These are phyloP conservation scores for Areca catechu DNA, from an alignment of 176 grass and related monocot genomes.

Conservation along the genomic window DNA sequence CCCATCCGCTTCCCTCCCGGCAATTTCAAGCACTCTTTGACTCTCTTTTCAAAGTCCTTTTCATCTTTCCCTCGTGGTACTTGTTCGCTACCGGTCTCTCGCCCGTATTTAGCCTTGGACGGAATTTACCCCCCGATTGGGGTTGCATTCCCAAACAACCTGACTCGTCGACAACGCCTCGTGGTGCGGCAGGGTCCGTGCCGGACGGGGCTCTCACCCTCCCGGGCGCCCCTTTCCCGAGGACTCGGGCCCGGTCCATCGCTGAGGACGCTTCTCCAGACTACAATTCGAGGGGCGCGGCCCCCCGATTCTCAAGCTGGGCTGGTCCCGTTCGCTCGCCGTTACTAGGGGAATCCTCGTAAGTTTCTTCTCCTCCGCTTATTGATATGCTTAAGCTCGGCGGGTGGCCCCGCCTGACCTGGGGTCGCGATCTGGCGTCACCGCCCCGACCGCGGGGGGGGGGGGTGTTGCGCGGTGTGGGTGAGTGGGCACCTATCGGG, in stretches of 20 bases:
- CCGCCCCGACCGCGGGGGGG: too few species aligned
- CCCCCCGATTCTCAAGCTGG: conserved; percentile 6
- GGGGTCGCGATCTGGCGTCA: too few species aligned
- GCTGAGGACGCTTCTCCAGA: conserved; percentile 6
- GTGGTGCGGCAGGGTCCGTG: conserved; percentile 4
- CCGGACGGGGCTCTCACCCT: conserved; percentile 27
- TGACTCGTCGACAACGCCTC: conserved; percentile 24
- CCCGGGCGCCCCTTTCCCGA: conserved; percentile 50
- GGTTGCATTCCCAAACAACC: conserved; percentile 48
- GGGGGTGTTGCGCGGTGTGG: too few species aligned
- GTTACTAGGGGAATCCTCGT: conserved; percentile 5
- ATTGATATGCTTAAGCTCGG: too few species aligned
- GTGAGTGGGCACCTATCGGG: too few species aligned
- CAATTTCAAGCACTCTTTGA: too few species aligned
- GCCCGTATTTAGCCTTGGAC: conserved; percentile 57
- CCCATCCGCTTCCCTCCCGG: too few species aligned
- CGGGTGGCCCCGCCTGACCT: too few species aligned
- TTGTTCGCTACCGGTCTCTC: conserved; percentile 72
- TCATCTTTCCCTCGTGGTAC: conserved; percentile 23
- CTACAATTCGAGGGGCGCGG: conserved; percentile 5
- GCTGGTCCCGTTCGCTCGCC: conserved; percentile 6
- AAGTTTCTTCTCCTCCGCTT: conserved; percentile 9
- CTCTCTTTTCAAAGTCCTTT: too few species aligned
- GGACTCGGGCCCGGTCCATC: conserved; percentile 38
- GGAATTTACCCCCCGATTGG: background rate